Base-by-base conservation (phyloP, 768 basidiomycete species). In the Serendipita indica region DNA sequence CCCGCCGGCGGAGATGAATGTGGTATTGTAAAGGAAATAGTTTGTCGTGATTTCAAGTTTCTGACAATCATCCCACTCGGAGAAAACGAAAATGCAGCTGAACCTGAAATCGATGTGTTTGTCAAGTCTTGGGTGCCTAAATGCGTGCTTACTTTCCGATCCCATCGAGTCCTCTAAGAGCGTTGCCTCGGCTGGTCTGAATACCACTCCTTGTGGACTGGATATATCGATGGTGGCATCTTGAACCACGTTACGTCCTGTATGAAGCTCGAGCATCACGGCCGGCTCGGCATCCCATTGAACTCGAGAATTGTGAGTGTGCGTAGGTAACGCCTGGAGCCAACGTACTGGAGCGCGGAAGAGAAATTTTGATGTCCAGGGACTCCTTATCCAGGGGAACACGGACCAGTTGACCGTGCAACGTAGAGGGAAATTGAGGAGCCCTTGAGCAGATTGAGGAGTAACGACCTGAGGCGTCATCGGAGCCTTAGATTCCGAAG, bases 231-330 rank as follows among this genome's bases (percentile, higher is more conserved):
- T 63, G 6, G 70, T 75, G 13, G 79, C 77, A 60, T 73, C 74
- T 3, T 71, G 67, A n/a, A 87, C 65, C 22, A 77, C 69, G 65
- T 91, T 91, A 39, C 84, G 76, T 10, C 89, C 84, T 10, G 82
- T 80, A 14, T 74, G 77, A n/a, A 91, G 57, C 2, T 72, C 70
- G 30, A 87, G 69, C 59, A 77, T 72, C 16, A 88, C 68, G 25
- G 69, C 74, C 12, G 82, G 73, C 10, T 76, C 70, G 60, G 74
- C 72, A 27, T 83, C 85, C 14, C 89, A 78, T 66, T 82, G 77
- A 61, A 86, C 87, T 89, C 57, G 5, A 46, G 27, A 62, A 41
- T 32, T 25, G 45, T 45, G 27, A 30, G 10, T 30, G 33, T 20
- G 2, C 34, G 6, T 25, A 34, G 39, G 7, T 41, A 33, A 20